These are phyloP conservation scores for Coemansia sp. DNA, from an alignment of 192 early-diverging fungal species.

Conservation along the genomic window DNA sequence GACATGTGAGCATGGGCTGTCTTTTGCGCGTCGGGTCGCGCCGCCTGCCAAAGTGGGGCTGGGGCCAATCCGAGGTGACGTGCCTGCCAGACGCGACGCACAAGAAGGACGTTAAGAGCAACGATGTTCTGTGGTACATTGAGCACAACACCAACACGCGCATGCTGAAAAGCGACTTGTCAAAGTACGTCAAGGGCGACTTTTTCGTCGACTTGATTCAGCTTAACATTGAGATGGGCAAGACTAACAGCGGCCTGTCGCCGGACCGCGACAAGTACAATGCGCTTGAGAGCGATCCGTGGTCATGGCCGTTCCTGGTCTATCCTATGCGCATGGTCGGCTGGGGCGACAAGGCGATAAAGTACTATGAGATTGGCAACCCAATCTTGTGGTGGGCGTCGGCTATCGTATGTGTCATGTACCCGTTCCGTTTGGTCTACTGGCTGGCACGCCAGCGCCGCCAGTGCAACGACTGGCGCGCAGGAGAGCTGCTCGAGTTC, in stretches of 20 bases:
- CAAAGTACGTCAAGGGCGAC: constrained; percentile 32
- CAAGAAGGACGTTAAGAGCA: constrained; percentile 56
- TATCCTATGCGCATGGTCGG: constrained; percentile 88
- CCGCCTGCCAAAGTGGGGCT: constrained; percentile 85
- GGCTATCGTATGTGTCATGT: constrained; percentile 41
- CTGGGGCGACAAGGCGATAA: constrained; percentile 66
- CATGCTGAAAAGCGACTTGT: constrained; percentile 38
- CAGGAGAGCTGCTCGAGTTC: constrained; percentile 55
- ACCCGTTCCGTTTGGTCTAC: constrained; percentile 29
- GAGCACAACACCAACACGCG: constrained; percentile 42
- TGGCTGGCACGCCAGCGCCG: constrained; percentile 27
- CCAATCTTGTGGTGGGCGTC: constrained; percentile 83
- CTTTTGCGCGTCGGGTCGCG: constrained; percentile 70
- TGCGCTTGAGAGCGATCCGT: constrained; percentile 60
- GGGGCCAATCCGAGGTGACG: constrained; percentile 84
- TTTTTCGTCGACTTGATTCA: constrained; percentile 41
- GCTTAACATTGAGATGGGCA: constrained; percentile 53
- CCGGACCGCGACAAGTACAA: constrained; percentile 56
- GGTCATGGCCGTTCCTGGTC: constrained; percentile 84
- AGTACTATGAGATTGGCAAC: constrained; percentile 92
- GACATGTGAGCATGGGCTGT: constrained; percentile 77
- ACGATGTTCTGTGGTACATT: constrained; percentile 58
- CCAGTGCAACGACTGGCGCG: constrained; percentile 22
- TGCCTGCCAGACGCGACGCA: constrained; percentile 86
- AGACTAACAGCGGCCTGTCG: constrained; percentile 51